These are phyloP conservation scores for Pythium sukuiense DNA, from an alignment of 352 stramenopile species.

Conservation along the genomic window DNA sequence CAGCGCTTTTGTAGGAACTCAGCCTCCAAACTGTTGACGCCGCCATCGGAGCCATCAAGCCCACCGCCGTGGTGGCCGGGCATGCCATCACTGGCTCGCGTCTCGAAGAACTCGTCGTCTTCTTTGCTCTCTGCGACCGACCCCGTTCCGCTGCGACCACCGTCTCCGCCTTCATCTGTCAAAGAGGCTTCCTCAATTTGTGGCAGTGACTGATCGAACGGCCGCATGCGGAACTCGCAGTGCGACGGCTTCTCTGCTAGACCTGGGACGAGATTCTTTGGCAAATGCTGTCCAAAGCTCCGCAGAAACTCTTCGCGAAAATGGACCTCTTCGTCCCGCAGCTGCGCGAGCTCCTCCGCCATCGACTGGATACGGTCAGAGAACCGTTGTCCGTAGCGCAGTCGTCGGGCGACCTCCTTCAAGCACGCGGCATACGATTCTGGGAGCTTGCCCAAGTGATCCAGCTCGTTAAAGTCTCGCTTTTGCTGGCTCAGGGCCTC, in stretches of 20 bases:
- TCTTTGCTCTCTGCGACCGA: slow-evolving; percentile 25
- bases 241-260: slow-evolving; percentile 87
- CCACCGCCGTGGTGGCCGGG: slow-evolving; percentile 1
- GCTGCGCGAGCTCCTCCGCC: slow-evolving; percentile 79
- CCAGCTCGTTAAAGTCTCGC: slow-evolving; percentile 83
- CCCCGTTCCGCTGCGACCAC: neutral
- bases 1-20: slow-evolving; percentile 69
- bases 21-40: slow-evolving; percentile 29
- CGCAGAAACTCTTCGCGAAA: slow-evolving; percentile 75
- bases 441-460: slow-evolving; percentile 81
- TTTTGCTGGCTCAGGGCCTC: slow-evolving; percentile 77
- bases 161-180: slow-evolving; percentile 4
- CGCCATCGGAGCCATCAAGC: neutral
- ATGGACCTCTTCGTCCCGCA: slow-evolving; percentile 81
- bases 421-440: slow-evolving; percentile 81
- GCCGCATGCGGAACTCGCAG: slow-evolving; percentile 86
- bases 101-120: slow-evolving; percentile 28
- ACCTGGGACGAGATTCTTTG: slow-evolving; percentile 77
- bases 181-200: slow-evolving; percentile 45
- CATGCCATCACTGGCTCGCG: slow-evolving; percentile 20
- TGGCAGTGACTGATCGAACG: slow-evolving; percentile 81
- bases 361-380: slow-evolving; percentile 84
- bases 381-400: slow-evolving; percentile 73
- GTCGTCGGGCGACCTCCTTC: slow-evolving; percentile 72
- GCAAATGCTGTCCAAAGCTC: slow-evolving; percentile 78